Evolutionary conservation across 371 early-diverging fungal species (phyloP), one percentile per base, ranked within the genome.

Genomic region (Blakeslea trispora): DNA sequence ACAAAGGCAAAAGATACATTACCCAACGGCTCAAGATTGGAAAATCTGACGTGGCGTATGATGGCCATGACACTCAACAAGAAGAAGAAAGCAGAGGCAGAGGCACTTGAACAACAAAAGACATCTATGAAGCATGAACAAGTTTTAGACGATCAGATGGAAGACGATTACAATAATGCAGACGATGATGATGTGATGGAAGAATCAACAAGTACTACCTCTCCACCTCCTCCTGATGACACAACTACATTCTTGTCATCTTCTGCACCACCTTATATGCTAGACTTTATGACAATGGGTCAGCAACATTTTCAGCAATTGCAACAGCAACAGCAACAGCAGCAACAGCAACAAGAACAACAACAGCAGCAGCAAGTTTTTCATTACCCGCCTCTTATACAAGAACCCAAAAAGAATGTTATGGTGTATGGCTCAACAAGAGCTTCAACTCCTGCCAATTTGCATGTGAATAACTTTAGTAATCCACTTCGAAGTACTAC

Each of bases 1-100:
- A 82, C 85, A 23, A 84, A 84, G 59, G 83, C 86, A 31, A 83
- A 83, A 63, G 82, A 84, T 53, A 71, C 70, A 3, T 53, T 84
- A 32, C 84, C 85, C 5, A 70, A 87, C 28, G 85, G 83, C 31
- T 69, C 75, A 31, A 66, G 87, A 34, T 58, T 85, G 4, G 87
- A 87, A 51, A 87, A 87, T 58, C 40, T 84, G 21, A 80, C 85
- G 13, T 87, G 87, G 87, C 67, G 87, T 24, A 77, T 81, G 70
- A 85, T 86, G 87, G 81, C 81, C 14, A 72, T 84, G 72, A 75
- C 79, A 7, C 53, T 79, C 14, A 75, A 71, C 50, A 75, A 80
- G 47, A 69, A 75, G 61, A 64, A 64, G 39, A 79, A 75, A 50
- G 65, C 59, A 17, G 53, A 51, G 22, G 18, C 58, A 40, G 77